Base-by-base conservation (phyloP, 2,329 filamentous ascomycete genomes). In the Penicillium sp. region DNA sequence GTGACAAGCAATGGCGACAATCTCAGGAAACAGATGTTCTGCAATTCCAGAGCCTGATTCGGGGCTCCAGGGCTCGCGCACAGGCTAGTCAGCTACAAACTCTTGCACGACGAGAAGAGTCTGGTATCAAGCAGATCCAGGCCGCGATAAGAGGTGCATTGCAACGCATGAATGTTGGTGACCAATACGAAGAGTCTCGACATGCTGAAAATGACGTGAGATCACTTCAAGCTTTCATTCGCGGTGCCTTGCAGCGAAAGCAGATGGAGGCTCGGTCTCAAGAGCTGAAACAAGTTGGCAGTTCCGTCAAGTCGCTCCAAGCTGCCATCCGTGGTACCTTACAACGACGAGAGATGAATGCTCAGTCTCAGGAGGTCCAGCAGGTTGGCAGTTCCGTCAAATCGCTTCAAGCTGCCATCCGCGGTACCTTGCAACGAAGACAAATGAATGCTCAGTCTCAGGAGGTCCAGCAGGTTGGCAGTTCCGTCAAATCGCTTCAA, bases 1-100 rank as follows among this genome's bases (percentile, higher is more conserved):
- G 84, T 41, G 85, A 86, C 59, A 85, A 84, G 56, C 83, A 86
- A 69, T 91, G 87, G 85, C 91, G 89, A 84, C 86, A 87, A 69
- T 84, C 83, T 52, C 84, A 87, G 55, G 89, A 93, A 72, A 80
- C 81, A 6, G 84, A 91, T 60, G 83, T 97, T 46, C 76, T 94
- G 59, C 86, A 87, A 67, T 79, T 99, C 13, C 94, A 99, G 75
- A 96, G 87, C 72, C 80, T 96, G 47, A 75, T 92, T 82, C 84
- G 90, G 85, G 80, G 77, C 71, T 66, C 75, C 37, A 77, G 75
- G 62, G 73, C 75, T 23, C 75, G 81, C 53, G 66, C 70, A 12
- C 68, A 78, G 71, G 68, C 81, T 64, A 62, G 78, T 66, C 62
- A 77, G 15, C 59, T 82, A 47, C 77, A 73, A 59, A 71, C 65